A percentile compares a stretch with the other conserved stretches of the same genome.
Conservation (phyloP, 2,329 filamentous ascomycete species). For the Rhynchosporium graminicola region DNA sequence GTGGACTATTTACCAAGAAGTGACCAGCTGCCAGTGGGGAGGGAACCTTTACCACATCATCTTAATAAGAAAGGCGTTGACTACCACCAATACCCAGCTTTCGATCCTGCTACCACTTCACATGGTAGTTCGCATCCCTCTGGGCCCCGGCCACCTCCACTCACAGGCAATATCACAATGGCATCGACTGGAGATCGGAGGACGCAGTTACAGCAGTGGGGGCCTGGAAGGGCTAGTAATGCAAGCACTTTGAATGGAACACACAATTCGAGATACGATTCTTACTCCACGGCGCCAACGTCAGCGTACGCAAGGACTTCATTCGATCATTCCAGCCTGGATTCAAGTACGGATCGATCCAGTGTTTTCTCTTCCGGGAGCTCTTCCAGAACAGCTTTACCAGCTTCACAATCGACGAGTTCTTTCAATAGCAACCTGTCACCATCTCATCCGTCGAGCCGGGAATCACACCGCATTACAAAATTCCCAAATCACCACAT, state of each 20-base stretch:
- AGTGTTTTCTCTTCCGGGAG: conserved; percentile 57
- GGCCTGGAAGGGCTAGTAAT: conserved; percentile 56
- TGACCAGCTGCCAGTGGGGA: conserved; percentile 62
- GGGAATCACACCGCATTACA: conserved; percentile 59
- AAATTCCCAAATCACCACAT: conserved; percentile 47
- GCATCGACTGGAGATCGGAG: conserved; percentile 68
- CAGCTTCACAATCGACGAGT: conserved; percentile 57
- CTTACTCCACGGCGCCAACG: conserved; percentile 50
- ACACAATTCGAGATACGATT: conserved; percentile 64
- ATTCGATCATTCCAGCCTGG: conserved; percentile 65
- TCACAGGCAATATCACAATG: conserved; percentile 66
- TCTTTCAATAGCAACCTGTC: conserved; percentile 55
- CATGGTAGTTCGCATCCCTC: conserved; percentile 57
- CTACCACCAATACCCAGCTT: conserved; percentile 85
- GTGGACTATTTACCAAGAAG: conserved; percentile 72
- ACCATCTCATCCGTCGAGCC: conserved; percentile 33
- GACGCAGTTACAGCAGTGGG: conserved; percentile 78
- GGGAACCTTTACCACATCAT: conserved; percentile 79
- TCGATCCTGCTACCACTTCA: conserved; percentile 56
- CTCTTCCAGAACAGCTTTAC: conserved; percentile 55
- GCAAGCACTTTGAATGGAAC: conserved; percentile 50
- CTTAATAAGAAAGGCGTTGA: conserved; percentile 76
- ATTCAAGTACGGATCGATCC: conserved; percentile 59
- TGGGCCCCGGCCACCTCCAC: conserved; percentile 60
- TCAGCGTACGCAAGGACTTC: conserved; percentile 47